Conservation (phyloP, 129 eudicot genomes). For the Logfia minima region DNA sequence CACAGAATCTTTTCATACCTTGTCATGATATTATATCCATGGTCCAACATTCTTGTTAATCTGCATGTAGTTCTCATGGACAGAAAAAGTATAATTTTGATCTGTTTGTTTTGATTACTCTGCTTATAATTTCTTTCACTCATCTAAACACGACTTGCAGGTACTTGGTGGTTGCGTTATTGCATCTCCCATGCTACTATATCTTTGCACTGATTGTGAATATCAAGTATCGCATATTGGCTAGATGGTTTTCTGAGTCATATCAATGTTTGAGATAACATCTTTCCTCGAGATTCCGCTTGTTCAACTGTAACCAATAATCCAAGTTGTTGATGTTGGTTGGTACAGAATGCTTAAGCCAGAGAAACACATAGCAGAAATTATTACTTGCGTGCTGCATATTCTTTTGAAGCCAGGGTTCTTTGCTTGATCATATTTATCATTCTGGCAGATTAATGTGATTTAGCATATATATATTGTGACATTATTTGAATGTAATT, state of each 20-base stretch:
- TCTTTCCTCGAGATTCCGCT: conserved; percentile 12
- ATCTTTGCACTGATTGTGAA: conserved; percentile 48
- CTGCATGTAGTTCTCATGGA: background rate
- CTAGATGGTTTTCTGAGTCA: conserved; percentile 68
- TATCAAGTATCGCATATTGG: conserved; percentile 45
- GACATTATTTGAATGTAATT: conserved; percentile 1
- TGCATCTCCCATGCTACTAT: conserved; percentile 76
- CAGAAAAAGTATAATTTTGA: background rate
- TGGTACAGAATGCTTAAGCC: conserved; percentile 18
- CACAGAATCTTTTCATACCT: background rate
- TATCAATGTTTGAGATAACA: conserved; percentile 41
- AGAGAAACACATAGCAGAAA: background rate
- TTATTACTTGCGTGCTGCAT: conserved; percentile 12
- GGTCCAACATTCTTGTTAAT: background rate
- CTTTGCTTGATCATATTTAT: background rate
- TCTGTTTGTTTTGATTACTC: background rate
- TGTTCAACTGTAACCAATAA: conserved; percentile 19
- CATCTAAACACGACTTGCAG: conserved; percentile 8
- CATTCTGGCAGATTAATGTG: conserved; percentile 26
- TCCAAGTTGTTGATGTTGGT: conserved; percentile 1
- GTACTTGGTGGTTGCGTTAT: conserved; percentile 52
- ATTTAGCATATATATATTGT: conserved; percentile 13
- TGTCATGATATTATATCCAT: background rate
- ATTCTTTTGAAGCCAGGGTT: conserved; percentile 14
- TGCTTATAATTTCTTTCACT: background rate